Evolutionary conservation across 2,329 filamentous ascomycete genomes (phyloP).

Genomic region (Mycosphaerella arachidis): DNA sequence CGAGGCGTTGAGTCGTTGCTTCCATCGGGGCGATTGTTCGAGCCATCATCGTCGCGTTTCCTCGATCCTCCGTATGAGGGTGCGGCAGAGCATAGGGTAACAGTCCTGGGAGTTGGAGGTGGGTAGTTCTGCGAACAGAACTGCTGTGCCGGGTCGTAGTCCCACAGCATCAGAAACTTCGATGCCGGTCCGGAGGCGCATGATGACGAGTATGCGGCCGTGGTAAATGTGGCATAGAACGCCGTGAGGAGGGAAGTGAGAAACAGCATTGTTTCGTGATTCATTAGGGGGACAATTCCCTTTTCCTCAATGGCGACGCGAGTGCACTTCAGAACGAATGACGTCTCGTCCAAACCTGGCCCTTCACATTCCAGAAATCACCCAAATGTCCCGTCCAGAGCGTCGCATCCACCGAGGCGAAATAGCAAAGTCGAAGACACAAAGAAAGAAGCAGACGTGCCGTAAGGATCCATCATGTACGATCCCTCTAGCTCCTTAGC

Average conservation of each 20-base stretch:
- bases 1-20: neutral
- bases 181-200: conserved; percentile 6
- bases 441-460: neutral
- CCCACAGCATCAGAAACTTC: conserved; percentile 5
- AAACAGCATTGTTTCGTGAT: neutral
- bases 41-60: neutral
- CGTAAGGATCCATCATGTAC: neutral
- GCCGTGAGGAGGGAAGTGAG: neutral
- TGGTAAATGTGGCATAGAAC: conserved; percentile 2
- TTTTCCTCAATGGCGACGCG: neutral
- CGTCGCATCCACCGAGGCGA: neutral
- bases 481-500: neutral
- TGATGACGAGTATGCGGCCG: neutral
- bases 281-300: neutral
- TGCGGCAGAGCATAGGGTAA: conserved; percentile 8
- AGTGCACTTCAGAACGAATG: neutral
- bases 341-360: neutral
- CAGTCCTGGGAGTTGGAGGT: conserved; percentile 5
- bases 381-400: neutral
- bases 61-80: neutral
- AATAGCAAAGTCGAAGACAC: neutral
- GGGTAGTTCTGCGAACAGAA: conserved; percentile 9
- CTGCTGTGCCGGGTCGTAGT: conserved; percentile 11
- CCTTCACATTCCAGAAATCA: neutral
- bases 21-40: neutral